A percentile compares a stretch with the other conserved stretches of the same genome.
Conservation (phyloP, 2,329 filamentous ascomycete genomes). For the Chaetomium olivaceum region DNA sequence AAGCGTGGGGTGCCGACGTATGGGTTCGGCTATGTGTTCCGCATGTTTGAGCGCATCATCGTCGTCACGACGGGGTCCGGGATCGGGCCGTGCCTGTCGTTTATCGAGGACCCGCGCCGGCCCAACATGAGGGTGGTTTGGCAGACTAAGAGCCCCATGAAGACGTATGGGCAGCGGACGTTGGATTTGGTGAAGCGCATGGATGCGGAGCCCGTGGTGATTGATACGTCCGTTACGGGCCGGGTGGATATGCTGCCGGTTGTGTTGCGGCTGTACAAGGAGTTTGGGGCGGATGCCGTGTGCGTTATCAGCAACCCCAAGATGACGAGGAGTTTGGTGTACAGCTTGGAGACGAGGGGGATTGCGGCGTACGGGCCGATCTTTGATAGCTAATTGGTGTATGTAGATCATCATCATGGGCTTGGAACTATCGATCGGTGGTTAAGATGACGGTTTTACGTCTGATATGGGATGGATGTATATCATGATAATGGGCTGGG, state of each 20-base stretch:
- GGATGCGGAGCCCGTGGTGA: slow-evolving; percentile 39
- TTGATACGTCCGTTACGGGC: slow-evolving; percentile 37
- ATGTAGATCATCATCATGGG: neutral
- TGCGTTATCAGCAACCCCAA: slow-evolving; percentile 40
- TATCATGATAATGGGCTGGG: neutral
- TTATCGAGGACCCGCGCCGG: slow-evolving; percentile 46
- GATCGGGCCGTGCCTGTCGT: slow-evolving; percentile 61
- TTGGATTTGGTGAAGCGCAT: slow-evolving; percentile 33
- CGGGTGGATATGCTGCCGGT: slow-evolving; percentile 37
- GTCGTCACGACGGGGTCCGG: slow-evolving; percentile 65
- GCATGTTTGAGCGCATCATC: slow-evolving; percentile 57
- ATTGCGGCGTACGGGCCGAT: slow-evolving; percentile 41
- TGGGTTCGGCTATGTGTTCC: slow-evolving; percentile 59
- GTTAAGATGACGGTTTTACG: neutral
- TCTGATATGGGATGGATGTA: neutral
- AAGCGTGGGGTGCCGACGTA: slow-evolving; percentile 59
- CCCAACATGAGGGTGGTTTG: slow-evolving; percentile 39
- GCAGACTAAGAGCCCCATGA: slow-evolving; percentile 39
- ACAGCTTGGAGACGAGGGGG: slow-evolving; percentile 36
- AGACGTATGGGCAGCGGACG: slow-evolving; percentile 39
- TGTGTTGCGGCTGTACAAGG: slow-evolving; percentile 33
- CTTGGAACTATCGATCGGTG: neutral
- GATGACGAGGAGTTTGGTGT: slow-evolving; percentile 39
- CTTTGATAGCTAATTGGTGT: slow-evolving; percentile 35
- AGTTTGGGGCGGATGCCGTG: slow-evolving; percentile 38